Base-by-base conservation (phyloP, 352 stramenopile species). In the Globisporangium ultimum region DNA sequence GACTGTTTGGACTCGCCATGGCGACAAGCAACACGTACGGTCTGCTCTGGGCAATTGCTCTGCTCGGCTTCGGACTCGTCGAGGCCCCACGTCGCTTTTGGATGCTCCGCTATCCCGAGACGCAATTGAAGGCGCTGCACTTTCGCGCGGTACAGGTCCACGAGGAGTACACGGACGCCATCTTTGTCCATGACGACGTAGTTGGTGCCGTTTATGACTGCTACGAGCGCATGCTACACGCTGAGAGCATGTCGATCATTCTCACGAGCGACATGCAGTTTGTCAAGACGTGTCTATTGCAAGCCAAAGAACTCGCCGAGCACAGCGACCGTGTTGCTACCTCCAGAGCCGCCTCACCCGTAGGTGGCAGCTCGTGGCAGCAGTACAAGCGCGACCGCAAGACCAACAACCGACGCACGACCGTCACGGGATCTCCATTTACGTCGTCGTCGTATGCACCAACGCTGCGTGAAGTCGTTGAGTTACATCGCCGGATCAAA, bases 181-280 rank as follows among this genome's bases (percentile, higher is more conserved):
- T 78, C 18, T 88, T 88, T 36, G 47, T 76, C 21, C 78, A 85
- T 41, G 79, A 91, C 46, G 81, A 89, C 21, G 68, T 80, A 38
- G 58, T 72, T 0, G 55, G 58, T 9, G 68, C 85, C 11, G 70
- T 84, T 17, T 50, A 53, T 1, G 63, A 64, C 7, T 61, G 63
- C 4, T 80, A 79, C 47, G 63, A 78, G 22, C 72, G 78, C 6
- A 78, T 89, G 58, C 70, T 83, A 17, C 60, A 78, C 18, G 69
- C 77, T 0, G 79, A 91, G 36, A 68, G 69, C 40, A 74, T 72
- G 34, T 70, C 77, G 20, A 89, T 91, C 50, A 75, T 91, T 41
- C 71, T 89, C 43, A 87, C 78, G 18, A 72, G 66, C 38, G 77
- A 88, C 20, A 84, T 91, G 74, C 78, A 88, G 48, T 76, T 78